Conservation (phyloP, 164 flowering plant species). For the Vitis vinifera region ASM3070453v1 NC_081816.1:9858501-9859000, state of each 20-base stretch:
- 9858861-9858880: slow-evolving; percentile 43
- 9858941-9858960: slow-evolving; percentile 32
- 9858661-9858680: neutral
- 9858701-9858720: neutral
- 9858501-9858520: no score
- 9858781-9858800: slow-evolving; percentile 45
- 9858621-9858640: neutral
- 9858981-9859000: slow-evolving; percentile 68
- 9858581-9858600: no score
- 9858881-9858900: slow-evolving; percentile 26
- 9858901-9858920: slow-evolving; percentile 17
- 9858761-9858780: slow-evolving; percentile 20
- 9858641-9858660: neutral
- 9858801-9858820: slow-evolving; percentile 34
- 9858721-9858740: slow-evolving; percentile 4
- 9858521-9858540: no score
- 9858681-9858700: neutral
- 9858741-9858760: slow-evolving; percentile 8
- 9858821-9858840: slow-evolving; percentile 20
- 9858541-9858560: no score
- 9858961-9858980: slow-evolving; percentile 32
- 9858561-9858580: no score
- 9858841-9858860: slow-evolving; percentile 39
- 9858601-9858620: no score
- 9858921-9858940: slow-evolving; percentile 26